These are phyloP conservation scores for Camellia granthamiana DNA, from an alignment of 148 eudicot genomes.

Conservation along the genomic window DNA sequence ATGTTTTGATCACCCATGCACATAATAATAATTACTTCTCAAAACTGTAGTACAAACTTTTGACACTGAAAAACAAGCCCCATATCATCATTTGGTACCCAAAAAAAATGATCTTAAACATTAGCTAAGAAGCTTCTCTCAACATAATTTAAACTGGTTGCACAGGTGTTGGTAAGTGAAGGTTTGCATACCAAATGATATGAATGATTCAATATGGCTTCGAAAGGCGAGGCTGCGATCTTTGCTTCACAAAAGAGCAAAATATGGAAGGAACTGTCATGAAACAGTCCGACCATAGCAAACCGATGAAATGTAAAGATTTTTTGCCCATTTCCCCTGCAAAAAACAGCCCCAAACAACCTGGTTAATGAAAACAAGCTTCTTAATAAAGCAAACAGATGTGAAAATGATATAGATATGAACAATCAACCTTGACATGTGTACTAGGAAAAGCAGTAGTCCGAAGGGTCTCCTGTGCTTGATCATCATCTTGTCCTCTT, in stretches of 20 bases:
- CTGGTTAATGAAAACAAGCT: background rate
- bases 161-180: conserved; percentile 22
- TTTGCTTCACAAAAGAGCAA: conserved; percentile 3
- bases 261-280: conserved; percentile 29
- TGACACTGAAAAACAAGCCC: conserved; percentile 3
- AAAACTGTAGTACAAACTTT: conserved; percentile 24
- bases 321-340: conserved; percentile 85
- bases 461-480: conserved; percentile 94
- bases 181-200: conserved; percentile 6
- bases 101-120: background rate
- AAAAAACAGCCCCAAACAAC: conserved; percentile 10
- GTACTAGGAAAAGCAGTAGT: conserved; percentile 92
- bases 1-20: too few species aligned
- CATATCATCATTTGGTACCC: conserved; percentile 5
- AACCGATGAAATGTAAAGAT: conserved; percentile 64
- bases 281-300: conserved; percentile 80
- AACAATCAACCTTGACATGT: conserved; percentile 71
- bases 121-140: background rate
- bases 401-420: background rate
- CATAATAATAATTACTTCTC: background rate
- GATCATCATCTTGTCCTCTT: conserved; percentile 69
- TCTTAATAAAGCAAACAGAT: background rate
- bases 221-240: background rate
- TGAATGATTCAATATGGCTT: background rate
- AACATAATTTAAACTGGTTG: conserved; percentile 20